Evolutionary conservation across 2,329 filamentous ascomycete species (phyloP).

Genomic region (Phoma sp.): DNA sequence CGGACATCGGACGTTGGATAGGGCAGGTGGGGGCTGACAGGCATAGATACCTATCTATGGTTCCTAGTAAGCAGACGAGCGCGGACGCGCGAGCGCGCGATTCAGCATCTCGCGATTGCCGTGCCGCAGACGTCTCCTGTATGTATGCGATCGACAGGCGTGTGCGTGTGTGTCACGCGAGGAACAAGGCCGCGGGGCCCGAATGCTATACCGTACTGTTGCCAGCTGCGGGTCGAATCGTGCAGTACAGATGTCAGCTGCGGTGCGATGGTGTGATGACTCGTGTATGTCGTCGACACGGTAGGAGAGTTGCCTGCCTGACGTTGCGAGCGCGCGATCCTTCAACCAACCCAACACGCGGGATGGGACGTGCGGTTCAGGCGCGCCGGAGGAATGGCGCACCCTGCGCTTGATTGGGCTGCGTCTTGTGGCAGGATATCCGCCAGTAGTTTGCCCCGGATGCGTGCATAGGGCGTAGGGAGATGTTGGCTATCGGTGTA

Average conservation of each 20-base stretch:
- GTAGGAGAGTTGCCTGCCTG: not conserved
- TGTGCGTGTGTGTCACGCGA: not conserved
- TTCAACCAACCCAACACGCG: not conserved
- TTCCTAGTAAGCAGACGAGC: too few relatives aligned
- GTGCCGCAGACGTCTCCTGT: not conserved
- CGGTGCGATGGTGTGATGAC: slow-evolving; percentile 1
- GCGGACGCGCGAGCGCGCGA: too few relatives aligned
- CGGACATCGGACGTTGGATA: not conserved
- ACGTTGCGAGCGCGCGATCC: not conserved
- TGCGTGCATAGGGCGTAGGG: too few relatives aligned
- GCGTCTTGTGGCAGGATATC: not conserved
- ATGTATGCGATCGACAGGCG: not conserved
- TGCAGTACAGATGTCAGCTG: not conserved
- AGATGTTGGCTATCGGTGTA: too few relatives aligned
- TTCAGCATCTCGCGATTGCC: not conserved
- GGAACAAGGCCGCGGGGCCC: not conserved
- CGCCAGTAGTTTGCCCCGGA: not conserved
- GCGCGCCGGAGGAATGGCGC: not conserved
- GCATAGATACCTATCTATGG: not conserved
- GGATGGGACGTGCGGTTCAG: not conserved
- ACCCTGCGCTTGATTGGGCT: not conserved
- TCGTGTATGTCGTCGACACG: not conserved
- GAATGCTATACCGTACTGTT: not conserved
- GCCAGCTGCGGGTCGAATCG: not conserved
- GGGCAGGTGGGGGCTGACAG: slow-evolving; percentile 19